Base-by-base conservation (phyloP, 495 filamentous ascomycete genomes). In the Hypomontagnella monticulosa region DNA sequence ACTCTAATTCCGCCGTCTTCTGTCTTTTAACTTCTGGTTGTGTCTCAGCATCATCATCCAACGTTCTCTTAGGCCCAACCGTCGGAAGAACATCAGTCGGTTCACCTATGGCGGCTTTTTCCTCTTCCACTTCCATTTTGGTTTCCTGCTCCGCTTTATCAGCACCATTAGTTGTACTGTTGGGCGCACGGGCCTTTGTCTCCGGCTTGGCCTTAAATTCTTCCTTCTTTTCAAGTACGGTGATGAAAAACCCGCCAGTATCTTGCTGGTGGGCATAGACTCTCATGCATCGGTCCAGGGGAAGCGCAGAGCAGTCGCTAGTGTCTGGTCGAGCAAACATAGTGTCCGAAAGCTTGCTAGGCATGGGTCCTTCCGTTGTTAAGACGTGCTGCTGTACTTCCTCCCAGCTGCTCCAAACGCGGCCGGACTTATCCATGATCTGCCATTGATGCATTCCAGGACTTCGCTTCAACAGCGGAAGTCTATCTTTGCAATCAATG, bases 161-260 rank as follows among this genome's bases (percentile, higher is more conserved):
- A 37, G 50, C 47, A n/a, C 49, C 41, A 37, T 36, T 72, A 63
- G 14, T 69, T 61, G 47, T 72, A 48, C 78, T 79, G 30, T 78
- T 75, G 2, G 76, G 73, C 53, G 49, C 44, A 6, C 66, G 66
- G 57, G 86, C 82, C 72, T 87, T 90, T 41, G 85, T 78, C 76
- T 96, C 91, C 48, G 91, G 88, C 77, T 89, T 91, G 2, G 92
- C 88, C 64, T 85, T 89, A 75, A 98, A 97, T 69, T 98, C 96
- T 6, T 83, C 81, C 65, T 85, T 86, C 83, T 99, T 99, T 78
- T 97, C 91, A 19, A 99, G 80, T 3, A 97, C 92, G 0, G 93
- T 86, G 71, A 99, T 97, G 79, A 98, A 99, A 83, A 99, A 99
- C 19, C 88, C 93, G 56, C 95, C 95, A 40, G 95, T 98, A 70